Conservation (phyloP, 116 monocot genomes). For the Iris pallida region DNA sequence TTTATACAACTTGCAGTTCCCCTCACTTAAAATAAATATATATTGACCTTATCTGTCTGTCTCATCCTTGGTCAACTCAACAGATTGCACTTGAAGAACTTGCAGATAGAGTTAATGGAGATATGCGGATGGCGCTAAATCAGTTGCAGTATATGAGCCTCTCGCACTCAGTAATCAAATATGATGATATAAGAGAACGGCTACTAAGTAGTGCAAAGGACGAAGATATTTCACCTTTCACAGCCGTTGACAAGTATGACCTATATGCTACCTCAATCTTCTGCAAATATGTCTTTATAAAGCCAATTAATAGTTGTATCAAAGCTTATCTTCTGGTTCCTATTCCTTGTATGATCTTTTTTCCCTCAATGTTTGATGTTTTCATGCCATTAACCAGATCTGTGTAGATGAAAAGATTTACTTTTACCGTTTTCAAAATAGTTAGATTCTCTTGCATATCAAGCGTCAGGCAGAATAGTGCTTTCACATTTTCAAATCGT, state of each 20-base stretch:
- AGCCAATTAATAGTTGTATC: too few species aligned
- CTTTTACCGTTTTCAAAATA: too few species aligned
- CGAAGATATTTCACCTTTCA: constrained; percentile 98
- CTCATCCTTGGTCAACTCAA: not conserved
- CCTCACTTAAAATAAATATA: too few species aligned
- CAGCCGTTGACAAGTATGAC: constrained; percentile 95
- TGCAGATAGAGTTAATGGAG: constrained; percentile 89
- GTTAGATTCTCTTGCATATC: too few species aligned
- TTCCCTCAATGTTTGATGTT: too few species aligned
- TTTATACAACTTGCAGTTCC: too few species aligned
- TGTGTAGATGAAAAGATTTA: too few species aligned
- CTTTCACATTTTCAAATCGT: too few species aligned
- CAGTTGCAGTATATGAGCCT: constrained; percentile 96
- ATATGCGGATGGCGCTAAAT: constrained; percentile 95
- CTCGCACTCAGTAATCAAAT: constrained; percentile 66
- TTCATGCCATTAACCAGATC: too few species aligned
- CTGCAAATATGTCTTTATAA: constrained; percentile 1
- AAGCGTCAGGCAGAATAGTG: too few species aligned
- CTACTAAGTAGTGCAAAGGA: constrained; percentile 82
- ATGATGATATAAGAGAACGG: constrained; percentile 83
- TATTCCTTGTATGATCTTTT: too few species aligned
- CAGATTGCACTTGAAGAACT: constrained; percentile 93
- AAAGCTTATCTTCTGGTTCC: too few species aligned
- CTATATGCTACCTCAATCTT: constrained; percentile 4
- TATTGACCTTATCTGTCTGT: constrained; percentile 4